Percentiles rank a stretch among this genome's conserved stretches.
These are phyloP conservation scores for Apiotrichum veenhuisii DNA, from an alignment of 1,284 basidiomycete genomes.

Conservation along the genomic window DNA sequence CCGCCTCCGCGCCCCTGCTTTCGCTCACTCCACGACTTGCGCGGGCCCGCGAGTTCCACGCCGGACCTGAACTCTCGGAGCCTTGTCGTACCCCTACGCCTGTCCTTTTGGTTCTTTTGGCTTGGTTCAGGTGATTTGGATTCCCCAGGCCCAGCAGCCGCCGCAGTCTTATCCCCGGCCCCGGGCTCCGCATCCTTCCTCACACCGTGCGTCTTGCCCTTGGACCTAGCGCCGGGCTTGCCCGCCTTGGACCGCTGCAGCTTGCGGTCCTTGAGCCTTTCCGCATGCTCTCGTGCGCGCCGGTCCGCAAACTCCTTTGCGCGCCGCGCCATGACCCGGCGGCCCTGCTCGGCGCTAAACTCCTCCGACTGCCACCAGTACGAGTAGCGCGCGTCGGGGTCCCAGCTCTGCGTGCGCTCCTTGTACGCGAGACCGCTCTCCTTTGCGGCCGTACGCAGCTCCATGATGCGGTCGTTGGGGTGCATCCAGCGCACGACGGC, in stretches of 20 bases:
- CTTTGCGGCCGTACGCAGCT: conserved; percentile 29
- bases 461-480: conserved; percentile 24
- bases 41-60: background rate
- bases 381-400: background rate
- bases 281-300: background rate
- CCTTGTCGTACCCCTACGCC: background rate
- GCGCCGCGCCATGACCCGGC: background rate
- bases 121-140: no score
- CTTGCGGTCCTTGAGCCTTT: background rate
- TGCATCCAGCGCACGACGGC: conserved; percentile 29
- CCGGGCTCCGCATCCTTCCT: no score
- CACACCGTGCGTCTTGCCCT: no score
- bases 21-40: background rate
- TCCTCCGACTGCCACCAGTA: background rate
- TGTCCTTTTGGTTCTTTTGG: background rate
- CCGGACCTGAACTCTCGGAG: background rate
- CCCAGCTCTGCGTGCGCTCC: conserved; percentile 24
- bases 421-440: conserved; percentile 34
- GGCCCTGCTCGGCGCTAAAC: background rate
- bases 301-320: background rate
- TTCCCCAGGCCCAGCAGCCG: no score
- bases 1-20: no score
- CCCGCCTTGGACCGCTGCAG: background rate
- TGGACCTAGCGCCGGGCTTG: no score
- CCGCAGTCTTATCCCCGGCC: no score